Base-by-base conservation (phyloP, 148 eudicot species). In the Rhododendron simsii region DNA sequence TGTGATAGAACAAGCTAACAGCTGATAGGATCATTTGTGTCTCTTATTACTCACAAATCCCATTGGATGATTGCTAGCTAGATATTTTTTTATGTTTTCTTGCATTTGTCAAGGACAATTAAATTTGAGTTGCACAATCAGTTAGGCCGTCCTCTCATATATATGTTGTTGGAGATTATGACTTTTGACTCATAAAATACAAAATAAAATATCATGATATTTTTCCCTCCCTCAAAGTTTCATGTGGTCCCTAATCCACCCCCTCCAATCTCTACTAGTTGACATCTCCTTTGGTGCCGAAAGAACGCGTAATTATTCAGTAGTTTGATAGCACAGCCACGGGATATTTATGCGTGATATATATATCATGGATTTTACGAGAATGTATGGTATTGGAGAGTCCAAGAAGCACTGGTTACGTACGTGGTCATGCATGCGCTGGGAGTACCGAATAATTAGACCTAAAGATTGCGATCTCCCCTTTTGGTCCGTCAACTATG, bases 21-120 rank as follows among this genome's bases (percentile, higher is more conserved):
- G 50, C 50, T 86, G 92, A 89, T 81, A 50, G 85, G 87, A 86
- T 85, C 88, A 88, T 84, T 87, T 90, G 92, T 91, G 93, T 93
- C 30, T 41, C 33, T 28, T n/a, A 35, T 20, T 18, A 51, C 37
- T 76, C 69, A 77, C 67, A 48, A 26, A 28, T 37, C 48, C 39
- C 33, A 75, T n/a, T 71, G 51, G 39, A 85, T 11, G 53, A 65
- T 87, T 4, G 39, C 39, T 5, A 41, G 23, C n/a, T 77, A 39
- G 28, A 39, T 23, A 37, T 39, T 71, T 67, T 67, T 50, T 73
- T 57, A 45, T 76, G 55, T 4, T 61, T 73, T 51, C 35, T 18
- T 51, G 47, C 39, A 50, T n/a, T 18, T 65, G 28, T 48, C 14
- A 20, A 63, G 30, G 84, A 23, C 55, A 78, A 83, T 85, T 86